A percentile compares a stretch with the other conserved stretches of the same genome.
phyloP scores from a whole-genome alignment of 306 rosid genomes.

The Lotus japonicus region DNA sequence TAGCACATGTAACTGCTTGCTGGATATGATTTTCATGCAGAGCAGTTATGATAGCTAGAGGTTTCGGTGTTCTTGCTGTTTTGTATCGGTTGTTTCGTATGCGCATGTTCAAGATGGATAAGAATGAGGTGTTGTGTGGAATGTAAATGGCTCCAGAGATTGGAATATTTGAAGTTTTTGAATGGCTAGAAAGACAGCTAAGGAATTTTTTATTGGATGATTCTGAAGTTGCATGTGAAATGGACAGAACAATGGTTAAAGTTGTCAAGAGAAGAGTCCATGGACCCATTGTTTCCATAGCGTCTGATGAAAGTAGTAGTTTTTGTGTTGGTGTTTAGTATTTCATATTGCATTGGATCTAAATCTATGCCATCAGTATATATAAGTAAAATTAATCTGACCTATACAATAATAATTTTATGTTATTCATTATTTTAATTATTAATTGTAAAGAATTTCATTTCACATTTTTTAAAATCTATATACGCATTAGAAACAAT shows the following conservation, averaged over 20 bases:
- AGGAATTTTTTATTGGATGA: not conserved
- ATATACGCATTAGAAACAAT: no score
- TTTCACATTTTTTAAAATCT: no score
- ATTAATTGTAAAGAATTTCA: no score
- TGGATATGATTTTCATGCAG: not conserved
- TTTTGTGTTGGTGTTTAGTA: no score
- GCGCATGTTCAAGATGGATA: slow-evolving; percentile 12
- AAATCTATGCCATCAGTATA: no score
- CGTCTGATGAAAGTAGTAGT: no score
- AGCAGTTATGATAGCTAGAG: slow-evolving; percentile 20
- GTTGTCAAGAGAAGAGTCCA: not conserved
- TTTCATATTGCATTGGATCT: no score
- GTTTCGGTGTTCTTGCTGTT: slow-evolving; percentile 14
- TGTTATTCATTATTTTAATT: no score
- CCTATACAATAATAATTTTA: no score
- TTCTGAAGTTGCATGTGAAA: not conserved
- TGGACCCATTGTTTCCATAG: not conserved
- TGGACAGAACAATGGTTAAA: not conserved
- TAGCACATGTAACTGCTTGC: slow-evolving; percentile 24
- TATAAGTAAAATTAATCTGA: no score
- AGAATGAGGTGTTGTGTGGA: not conserved
- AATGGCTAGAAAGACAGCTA: not conserved
- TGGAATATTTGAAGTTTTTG: not conserved
- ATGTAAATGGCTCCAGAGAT: not conserved
- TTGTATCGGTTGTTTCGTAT: slow-evolving; percentile 11